Evolutionary conservation across 2,329 filamentous ascomycete genomes (phyloP), one percentile per base, ranked within the genome.

Genomic region (Tympanopsis confertula): DNA sequence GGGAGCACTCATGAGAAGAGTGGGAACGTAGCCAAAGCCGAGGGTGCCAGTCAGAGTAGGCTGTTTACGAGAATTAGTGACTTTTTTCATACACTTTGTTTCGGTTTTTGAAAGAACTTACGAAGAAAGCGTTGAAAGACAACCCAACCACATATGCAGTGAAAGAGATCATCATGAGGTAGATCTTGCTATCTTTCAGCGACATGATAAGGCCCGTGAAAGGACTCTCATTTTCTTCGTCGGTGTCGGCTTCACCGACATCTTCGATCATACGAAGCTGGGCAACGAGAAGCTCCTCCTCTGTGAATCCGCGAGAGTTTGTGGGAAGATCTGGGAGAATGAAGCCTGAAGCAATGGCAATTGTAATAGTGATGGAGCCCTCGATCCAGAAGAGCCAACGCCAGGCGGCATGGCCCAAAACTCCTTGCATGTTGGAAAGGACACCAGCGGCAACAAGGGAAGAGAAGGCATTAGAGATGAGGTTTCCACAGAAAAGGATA

Each of bases 361-460:
- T 49, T 10, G 47, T 45, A 59, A 72, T 71, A 5, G 69, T 74
- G 20, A 63, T 49, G 4, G 58, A 60, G 5, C 74, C 73, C 45
- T 77, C 71, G 35, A 78, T 70, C 61, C 60, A 71, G 54, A 76
- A 78, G 1, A 78, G 59, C 74, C 74, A 78, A 17, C 69, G 59
- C 74, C 74, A 79, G 1, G 71, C 72, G 0, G 64, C 55, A 36
- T 76, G 63, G 2, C 71, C 71, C 7, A 66, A 49, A 2, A 63
- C 57, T 5, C 69, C 69, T 40, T 76, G 62, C 66, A 78, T 72
- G 44, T 71, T 71, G 29, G 65, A 70, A 41, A 75, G 52, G 4
- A 76, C 70, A n/a, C 69, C 74, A 0, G 71, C 70, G 3, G 65
- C 73, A 32, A 78, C 65, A 3, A 78, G 61, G 0, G 71, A 70